A percentile compares a stretch with the other conserved stretches of the same genome.
phyloP scores from a whole-genome alignment of 805 yeast genomes.

The Jamesozyma lodderae region DNA sequence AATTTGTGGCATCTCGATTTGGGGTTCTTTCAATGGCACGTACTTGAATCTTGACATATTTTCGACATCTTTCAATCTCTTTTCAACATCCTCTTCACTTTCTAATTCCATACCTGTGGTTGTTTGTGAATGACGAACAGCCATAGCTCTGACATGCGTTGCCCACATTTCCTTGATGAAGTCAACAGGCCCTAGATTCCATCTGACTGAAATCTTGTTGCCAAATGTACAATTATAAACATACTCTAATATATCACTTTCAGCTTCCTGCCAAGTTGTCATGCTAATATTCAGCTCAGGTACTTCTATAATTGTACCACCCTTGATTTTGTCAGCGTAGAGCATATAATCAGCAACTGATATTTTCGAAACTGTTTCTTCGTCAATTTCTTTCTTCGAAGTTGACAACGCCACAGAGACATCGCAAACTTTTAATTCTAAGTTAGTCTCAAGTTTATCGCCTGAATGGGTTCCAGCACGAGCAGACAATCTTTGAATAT shows the following conservation, averaged over 20 bases:
- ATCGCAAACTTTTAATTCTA: constrained; percentile 54
- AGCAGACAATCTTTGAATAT: constrained; percentile 46
- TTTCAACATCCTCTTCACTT: constrained; percentile 30
- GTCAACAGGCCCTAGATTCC: constrained; percentile 90
- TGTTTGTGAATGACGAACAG: constrained; percentile 45
- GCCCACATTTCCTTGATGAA: constrained; percentile 90
- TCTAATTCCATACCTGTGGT: constrained; percentile 13
- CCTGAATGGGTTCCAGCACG: constrained; percentile 36
- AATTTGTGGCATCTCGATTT: constrained; percentile 81
- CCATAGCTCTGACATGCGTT: constrained; percentile 66
- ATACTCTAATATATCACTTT: constrained; percentile 52
- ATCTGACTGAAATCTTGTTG: constrained; percentile 81
- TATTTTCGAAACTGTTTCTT: constrained; percentile 37
- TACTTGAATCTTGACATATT: constrained; percentile 36
- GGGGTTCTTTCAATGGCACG: constrained; percentile 60
- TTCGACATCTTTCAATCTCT: constrained; percentile 37
- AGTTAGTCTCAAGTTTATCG: constrained; percentile 38
- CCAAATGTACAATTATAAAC: constrained; percentile 67
- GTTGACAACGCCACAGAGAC: constrained; percentile 60
- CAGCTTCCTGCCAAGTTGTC: constrained; percentile 59
- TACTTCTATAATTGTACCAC: constrained; percentile 72
- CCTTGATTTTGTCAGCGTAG: constrained; percentile 51
- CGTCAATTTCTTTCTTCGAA: constrained; percentile 42
- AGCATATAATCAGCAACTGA: constrained; percentile 47
- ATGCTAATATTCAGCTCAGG: constrained; percentile 69